Evolutionary conservation across 768 basidiomycete genomes (phyloP), one percentile per base, ranked within the genome.

Genomic region (Leccinum pellstonianum): DNA sequence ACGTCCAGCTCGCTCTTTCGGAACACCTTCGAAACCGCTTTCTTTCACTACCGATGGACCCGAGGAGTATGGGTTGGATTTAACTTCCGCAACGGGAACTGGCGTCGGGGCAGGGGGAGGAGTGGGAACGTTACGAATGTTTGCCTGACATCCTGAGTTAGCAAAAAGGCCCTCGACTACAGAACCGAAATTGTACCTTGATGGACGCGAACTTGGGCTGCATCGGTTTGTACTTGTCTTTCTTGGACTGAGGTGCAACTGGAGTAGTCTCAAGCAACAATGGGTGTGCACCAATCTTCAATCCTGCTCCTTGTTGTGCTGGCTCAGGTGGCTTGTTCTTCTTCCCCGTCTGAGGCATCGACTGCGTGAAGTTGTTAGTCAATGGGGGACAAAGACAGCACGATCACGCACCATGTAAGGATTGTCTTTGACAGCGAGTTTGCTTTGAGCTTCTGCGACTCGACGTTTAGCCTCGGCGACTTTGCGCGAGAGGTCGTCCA

Each of bases 161-260:
- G 53, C 17, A 33, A 1, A 23, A 52, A 21, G 47, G 41, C 25
- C 43, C 17, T 29, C 11, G 5, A 57, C 14, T n/a, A 35, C 14
- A 37, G 27, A 15, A 14, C 23, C 38, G 21, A 46, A 25, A 33
- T 65, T 78, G 52, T 19, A 88, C 92, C 79, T 90, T 94, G 74
- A 96, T 95, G 3, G 93, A 93, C 0, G 95, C 92, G 73, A 98
- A 99, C 75, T 99, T 99, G 53, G 97, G 97, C 63, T 95, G 95
- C 95, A 99, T 98, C 17, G 96, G 94, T 72, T 95, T 96, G 76
- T 97, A 97, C 62, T 90, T 78, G 73, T 97, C 93, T 73, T 95
- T 93, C 76, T 91, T 91, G 27, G 87, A 87, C 74, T 87, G 87
- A 3, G 81, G 83, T 4, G 81, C 76, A 3, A 76, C 68, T 7